Conservation (phyloP, 2,329 filamentous ascomycete genomes). For the Fusarium sarcochroum region DNA sequence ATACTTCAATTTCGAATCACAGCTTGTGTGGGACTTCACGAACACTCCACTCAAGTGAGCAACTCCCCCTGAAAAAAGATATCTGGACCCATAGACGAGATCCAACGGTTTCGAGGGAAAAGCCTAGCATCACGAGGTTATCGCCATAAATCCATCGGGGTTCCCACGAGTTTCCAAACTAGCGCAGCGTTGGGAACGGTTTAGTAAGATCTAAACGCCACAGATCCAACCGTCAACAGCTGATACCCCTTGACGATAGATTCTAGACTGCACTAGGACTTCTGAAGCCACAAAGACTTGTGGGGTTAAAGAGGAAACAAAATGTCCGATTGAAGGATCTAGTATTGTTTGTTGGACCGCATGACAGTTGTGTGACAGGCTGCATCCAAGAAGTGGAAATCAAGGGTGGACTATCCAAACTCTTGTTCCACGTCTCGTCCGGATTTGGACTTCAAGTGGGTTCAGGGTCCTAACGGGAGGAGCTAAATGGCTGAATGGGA, state of each 20-base stretch:
- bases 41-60: neutral
- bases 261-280: conserved; percentile 28
- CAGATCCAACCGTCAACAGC: conserved; percentile 17
- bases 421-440: conserved; percentile 18
- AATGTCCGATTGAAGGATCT: neutral
- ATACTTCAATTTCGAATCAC: neutral
- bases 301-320: neutral
- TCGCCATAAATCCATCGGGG: conserved; percentile 11
- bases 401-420: conserved; percentile 19
- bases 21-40: neutral
- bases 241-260: neutral
- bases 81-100: neutral
- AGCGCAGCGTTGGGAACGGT: conserved; percentile 19
- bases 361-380: neutral
- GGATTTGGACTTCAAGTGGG: neutral
- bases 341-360: neutral
- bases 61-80: neutral
- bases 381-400: neutral
- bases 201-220: conserved; percentile 35
- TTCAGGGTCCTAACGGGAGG: neutral
- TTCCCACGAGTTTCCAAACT: neutral
- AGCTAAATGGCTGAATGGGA: neutral
- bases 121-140: conserved; percentile 12
- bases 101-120: neutral
- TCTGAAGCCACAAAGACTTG: neutral